Conservation (phyloP, 2,329 filamentous ascomycete species). For the Stemphylium vesicarium region DNA sequence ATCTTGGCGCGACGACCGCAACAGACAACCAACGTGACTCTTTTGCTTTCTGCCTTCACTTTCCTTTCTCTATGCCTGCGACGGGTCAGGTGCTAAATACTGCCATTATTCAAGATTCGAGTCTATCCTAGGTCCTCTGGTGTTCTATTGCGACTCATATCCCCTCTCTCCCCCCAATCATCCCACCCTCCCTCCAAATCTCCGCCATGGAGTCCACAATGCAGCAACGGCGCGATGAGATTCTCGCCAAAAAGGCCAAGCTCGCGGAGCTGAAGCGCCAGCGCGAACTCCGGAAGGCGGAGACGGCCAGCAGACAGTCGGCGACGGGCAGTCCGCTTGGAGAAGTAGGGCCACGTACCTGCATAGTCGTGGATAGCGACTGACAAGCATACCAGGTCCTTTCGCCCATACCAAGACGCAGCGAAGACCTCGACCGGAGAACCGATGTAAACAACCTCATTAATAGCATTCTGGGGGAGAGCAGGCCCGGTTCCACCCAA, state of each 20-base stretch:
- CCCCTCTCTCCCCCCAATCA: background rate
- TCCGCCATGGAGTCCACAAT: slow-evolving; percentile 60
- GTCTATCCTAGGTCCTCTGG: too few species aligned
- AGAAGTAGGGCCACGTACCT: slow-evolving; percentile 64
- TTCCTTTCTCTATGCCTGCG: background rate
- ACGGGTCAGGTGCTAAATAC: background rate
- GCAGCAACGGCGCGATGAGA: slow-evolving; percentile 89
- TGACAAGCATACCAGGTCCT: slow-evolving; percentile 60
- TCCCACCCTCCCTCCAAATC: slow-evolving; percentile 10
- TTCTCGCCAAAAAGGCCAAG: slow-evolving; percentile 94
- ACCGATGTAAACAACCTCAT: slow-evolving; percentile 81
- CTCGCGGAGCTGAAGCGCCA: slow-evolving; percentile 95
- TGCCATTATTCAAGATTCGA: too few species aligned
- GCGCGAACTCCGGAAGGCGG: slow-evolving; percentile 81
- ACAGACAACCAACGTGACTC: slow-evolving; percentile 10
- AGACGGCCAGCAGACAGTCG: slow-evolving; percentile 68
- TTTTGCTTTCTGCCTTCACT: background rate
- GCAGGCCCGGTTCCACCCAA: slow-evolving; percentile 71
- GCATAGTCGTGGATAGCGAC: slow-evolving; percentile 3
- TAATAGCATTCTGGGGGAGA: slow-evolving; percentile 80
- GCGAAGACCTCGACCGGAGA: slow-evolving; percentile 68
- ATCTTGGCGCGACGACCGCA: slow-evolving; percentile 36
- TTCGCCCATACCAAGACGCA: slow-evolving; percentile 72
- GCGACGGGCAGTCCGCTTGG: slow-evolving; percentile 67
- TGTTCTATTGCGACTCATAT: background rate